Evolutionary conservation across 345 rosid species (phyloP).

Genomic region (Melaleuca quinquenervia): DNA sequence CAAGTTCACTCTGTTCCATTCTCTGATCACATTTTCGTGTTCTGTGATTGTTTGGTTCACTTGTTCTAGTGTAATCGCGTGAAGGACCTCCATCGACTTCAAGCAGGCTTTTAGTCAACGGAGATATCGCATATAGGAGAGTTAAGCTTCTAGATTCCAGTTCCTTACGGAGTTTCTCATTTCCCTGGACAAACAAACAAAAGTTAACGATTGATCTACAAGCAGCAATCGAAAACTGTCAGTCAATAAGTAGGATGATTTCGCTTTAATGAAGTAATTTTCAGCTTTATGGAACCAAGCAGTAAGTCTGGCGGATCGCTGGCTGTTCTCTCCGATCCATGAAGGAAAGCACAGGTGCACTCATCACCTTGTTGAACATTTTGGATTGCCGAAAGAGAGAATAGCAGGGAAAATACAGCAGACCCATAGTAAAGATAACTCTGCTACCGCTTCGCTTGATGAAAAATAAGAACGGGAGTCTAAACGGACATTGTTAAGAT

Average conservation of each 20-base stretch:
- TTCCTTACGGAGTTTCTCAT: slow-evolving; percentile 42
- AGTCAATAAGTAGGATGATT: not conserved
- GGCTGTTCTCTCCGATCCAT: slow-evolving; percentile 87
- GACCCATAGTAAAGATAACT: not conserved
- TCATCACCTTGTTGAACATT: slow-evolving; percentile 50
- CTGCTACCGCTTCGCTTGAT: too few relatives aligned
- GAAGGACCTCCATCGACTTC: slow-evolving; percentile 35
- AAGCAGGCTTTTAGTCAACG: slow-evolving; percentile 21
- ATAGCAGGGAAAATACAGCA: slow-evolving; percentile 29
- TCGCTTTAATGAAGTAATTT: slow-evolving; percentile 61
- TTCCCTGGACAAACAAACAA: slow-evolving; percentile 34
- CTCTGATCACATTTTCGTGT: too few relatives aligned
- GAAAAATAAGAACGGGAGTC: too few relatives aligned
- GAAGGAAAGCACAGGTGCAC: slow-evolving; percentile 75
- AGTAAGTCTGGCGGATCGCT: slow-evolving; percentile 81
- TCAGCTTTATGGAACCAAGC: slow-evolving; percentile 85
- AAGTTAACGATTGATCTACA: not conserved
- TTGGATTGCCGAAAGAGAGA: slow-evolving; percentile 67
- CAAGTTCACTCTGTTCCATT: too few relatives aligned
- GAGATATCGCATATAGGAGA: slow-evolving; percentile 15
- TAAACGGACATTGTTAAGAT: too few relatives aligned
- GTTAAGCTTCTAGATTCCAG: slow-evolving; percentile 24
- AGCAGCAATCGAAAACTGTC: not conserved
- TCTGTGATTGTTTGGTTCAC: too few relatives aligned
- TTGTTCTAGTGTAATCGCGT: slow-evolving; percentile 38